phyloP scores from a whole-genome alignment of 768 basidiomycete species.

The Auricularia heimuer region DNA sequence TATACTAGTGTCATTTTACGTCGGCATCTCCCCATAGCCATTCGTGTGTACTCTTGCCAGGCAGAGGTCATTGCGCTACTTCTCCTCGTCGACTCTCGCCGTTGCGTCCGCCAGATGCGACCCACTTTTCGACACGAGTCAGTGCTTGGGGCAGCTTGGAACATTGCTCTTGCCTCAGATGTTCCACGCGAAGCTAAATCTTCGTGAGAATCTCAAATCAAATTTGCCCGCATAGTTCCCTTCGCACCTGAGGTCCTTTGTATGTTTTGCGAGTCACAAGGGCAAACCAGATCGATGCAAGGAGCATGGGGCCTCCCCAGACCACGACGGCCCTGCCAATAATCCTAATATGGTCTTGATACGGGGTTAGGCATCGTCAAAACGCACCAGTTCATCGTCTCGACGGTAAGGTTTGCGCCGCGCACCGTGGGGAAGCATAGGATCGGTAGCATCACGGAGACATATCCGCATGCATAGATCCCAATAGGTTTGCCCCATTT shows the following conservation, averaged over 20 bases:
- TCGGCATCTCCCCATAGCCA: no score
- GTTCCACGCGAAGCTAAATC: background rate
- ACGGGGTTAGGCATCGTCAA: no score
- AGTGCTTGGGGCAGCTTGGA: no score
- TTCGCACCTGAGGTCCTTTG: background rate
- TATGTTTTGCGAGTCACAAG: background rate
- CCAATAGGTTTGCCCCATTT: conserved; percentile 6
- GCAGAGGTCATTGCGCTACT: no score
- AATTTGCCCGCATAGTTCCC: background rate
- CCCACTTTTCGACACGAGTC: no score
- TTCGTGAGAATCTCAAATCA: background rate
- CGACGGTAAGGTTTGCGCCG: conserved; percentile 2
- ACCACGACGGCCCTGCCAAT: conserved; percentile 1
- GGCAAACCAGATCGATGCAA: conserved; percentile 4
- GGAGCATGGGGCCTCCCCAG: conserved; percentile 8
- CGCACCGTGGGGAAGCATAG: conserved; percentile 7
- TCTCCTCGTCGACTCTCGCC: no score
- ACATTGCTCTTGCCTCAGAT: background rate
- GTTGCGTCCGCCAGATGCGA: no score
- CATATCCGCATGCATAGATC: conserved; percentile 1
- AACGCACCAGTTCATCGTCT: conserved; percentile 6
- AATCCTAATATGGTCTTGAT: background rate
- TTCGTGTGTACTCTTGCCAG: no score
- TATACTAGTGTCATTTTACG: no score
- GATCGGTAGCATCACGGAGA: conserved; percentile 8